Percentiles rank a stretch among this genome's conserved stretches.
Conservation (phyloP, 2,329 filamentous ascomycete genomes). For the Fusarium duplospermum region DNA sequence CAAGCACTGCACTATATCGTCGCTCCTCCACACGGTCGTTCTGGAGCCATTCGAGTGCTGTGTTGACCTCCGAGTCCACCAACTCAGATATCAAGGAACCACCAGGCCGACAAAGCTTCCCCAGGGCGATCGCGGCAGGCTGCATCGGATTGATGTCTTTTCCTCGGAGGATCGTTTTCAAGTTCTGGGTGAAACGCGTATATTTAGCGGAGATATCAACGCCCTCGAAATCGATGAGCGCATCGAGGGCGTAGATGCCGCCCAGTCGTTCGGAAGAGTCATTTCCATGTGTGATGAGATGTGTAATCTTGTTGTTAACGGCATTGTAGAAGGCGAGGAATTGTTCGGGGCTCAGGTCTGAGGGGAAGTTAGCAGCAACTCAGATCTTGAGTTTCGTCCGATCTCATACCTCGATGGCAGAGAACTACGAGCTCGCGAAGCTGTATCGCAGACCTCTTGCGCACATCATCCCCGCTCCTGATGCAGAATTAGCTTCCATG, state of each 20-base stretch:
- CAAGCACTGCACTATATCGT: conserved; percentile 91
- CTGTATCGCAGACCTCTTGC: conserved; percentile 64
- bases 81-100: conserved; percentile 94
- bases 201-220: conserved; percentile 95
- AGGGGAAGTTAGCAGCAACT: conserved; percentile 25
- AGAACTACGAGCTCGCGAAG: conserved; percentile 66
- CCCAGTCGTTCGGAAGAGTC: conserved; percentile 91
- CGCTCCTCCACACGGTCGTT: conserved; percentile 94
- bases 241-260: conserved; percentile 91
- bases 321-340: conserved; percentile 72
- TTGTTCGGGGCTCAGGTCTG: conserved; percentile 82
- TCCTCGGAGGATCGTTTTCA: conserved; percentile 87
- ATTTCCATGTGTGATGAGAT: conserved; percentile 83
- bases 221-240: conserved; percentile 94
- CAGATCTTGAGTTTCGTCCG: background rate
- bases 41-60: conserved; percentile 95
- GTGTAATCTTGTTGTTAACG: conserved; percentile 68
- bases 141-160: conserved; percentile 94
- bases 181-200: conserved; percentile 90
- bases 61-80: conserved; percentile 96
- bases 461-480: conserved; percentile 59
- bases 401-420: conserved; percentile 65
- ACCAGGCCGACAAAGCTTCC: conserved; percentile 90
- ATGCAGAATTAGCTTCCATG: conserved; percentile 27
- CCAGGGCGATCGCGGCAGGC: conserved; percentile 87